These are phyloP conservation scores for Oryza coarctata DNA, from an alignment of 176 grass and related monocot genomes.

Conservation along the genomic window DNA sequence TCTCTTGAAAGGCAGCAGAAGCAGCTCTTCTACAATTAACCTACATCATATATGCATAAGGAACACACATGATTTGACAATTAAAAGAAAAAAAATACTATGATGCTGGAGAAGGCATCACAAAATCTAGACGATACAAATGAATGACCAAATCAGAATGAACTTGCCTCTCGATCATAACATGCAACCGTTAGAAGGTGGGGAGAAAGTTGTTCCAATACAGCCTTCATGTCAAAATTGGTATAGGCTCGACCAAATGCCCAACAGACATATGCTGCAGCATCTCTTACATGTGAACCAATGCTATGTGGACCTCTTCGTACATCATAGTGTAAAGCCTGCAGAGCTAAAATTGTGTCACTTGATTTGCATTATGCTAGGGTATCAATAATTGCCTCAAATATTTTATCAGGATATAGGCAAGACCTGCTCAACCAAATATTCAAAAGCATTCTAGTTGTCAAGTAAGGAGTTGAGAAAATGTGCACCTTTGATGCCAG, in stretches of 20 bases:
- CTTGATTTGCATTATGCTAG: constrained; percentile 20
- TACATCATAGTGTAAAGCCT: constrained; percentile 94
- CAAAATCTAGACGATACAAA: constrained; percentile 26
- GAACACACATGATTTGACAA: constrained; percentile 17
- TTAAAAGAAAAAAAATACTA: constrained; percentile 33
- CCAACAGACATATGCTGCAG: constrained; percentile 96
- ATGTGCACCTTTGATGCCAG: background rate
- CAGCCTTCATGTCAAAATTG: constrained; percentile 74
- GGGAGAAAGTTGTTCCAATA: constrained; percentile 86
- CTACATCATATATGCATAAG: constrained; percentile 52
- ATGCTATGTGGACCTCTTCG: constrained; percentile 91
- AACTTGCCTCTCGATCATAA: constrained; percentile 95
- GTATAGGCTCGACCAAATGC: constrained; percentile 97
- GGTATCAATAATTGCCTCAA: constrained; percentile 5
- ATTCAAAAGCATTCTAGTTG: background rate
- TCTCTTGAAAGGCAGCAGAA: constrained; percentile 99
- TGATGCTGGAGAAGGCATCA: background rate
- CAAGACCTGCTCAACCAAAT: background rate
- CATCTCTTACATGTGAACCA: constrained; percentile 95
- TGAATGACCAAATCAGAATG: constrained; percentile 32
- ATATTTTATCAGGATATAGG: constrained; percentile 25
- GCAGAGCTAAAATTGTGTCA: constrained; percentile 26
- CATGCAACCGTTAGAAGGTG: constrained; percentile 85
- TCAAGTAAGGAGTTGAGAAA: constrained; percentile 14
- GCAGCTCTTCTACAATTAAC: constrained; percentile 99